These are phyloP conservation scores for Xerocomus spinulosus DNA, from an alignment of 768 basidiomycete genomes.

Conservation along the genomic window DNA sequence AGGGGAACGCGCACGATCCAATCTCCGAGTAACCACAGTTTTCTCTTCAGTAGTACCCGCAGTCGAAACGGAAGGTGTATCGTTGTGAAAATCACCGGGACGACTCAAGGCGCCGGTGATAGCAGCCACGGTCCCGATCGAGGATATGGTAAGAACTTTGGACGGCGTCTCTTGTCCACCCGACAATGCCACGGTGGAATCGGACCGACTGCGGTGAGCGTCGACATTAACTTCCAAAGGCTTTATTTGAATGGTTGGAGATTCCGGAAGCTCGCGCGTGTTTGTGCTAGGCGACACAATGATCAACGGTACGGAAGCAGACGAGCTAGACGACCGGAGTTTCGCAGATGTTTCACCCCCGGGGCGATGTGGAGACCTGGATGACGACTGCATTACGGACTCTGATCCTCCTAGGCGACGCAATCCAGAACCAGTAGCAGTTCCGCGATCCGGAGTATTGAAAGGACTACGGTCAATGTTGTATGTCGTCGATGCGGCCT, in stretches of 20 bases:
- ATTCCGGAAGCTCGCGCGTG: not conserved
- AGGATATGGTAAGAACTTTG: not conserved
- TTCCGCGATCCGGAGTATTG: not conserved
- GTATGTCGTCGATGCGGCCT: not conserved
- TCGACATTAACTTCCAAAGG: not conserved
- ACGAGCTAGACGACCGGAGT: not conserved
- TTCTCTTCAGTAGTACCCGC: not conserved
- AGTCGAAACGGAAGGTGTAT: slow-evolving; percentile 1
- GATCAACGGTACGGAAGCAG: not conserved
- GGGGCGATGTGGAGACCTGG: not conserved
- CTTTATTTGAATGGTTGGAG: not conserved
- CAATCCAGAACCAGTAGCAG: not conserved
- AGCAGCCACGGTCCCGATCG: not conserved
- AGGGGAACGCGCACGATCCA: not conserved
- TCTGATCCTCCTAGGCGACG: not conserved
- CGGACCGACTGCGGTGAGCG: not conserved
- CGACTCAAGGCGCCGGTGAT: not conserved
- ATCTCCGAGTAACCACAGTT: not conserved
- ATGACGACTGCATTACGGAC: too few relatives aligned
- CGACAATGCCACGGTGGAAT: not conserved
- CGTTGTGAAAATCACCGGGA: not conserved
- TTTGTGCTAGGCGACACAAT: slow-evolving; percentile 1
- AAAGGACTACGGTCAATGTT: not conserved
- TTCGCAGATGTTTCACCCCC: not conserved
- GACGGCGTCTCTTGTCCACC: not conserved